Base-by-base conservation (phyloP, 179 eudicot species). In the Spinacia oleracea region DNA sequence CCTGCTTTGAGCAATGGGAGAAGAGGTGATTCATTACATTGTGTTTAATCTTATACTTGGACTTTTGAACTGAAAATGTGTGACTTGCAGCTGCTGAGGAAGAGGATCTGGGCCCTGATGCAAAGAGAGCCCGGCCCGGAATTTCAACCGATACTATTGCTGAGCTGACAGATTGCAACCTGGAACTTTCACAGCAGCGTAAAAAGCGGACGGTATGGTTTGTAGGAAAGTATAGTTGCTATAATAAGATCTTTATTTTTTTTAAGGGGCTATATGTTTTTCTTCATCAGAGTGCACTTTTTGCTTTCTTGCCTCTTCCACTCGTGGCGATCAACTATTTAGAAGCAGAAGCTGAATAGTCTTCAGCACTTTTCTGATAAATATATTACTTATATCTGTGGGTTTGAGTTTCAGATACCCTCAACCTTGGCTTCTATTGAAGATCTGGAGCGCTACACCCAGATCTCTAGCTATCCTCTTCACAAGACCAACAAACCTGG, bases 401-500 rank as follows among this genome's bases (percentile, higher is more conserved):
- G 68, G 8, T 43, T 35, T 73, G 55, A 53, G 56, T 74, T 76
- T 45, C 88, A 96, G 99, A 90, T 93, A 65, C 90, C 99, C 75
- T 63, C 96, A 72, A 87, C 99, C 43, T 84, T 96, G 91, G 96
- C 98, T 77, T 73, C 97, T 74, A 63, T 92, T 63, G 98, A 89
- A 77, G 93, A 87, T 81, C 74, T 96, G 73, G 97, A 89, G 83
- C 85, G 88, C 34, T 96, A 89, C 79, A 96, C 97, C 66, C 99
- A 96, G 76, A 91, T 96, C 31, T 80, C 87, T 73, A 90, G 97
- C 74, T 87, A 88, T 77, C 99, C 99, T 51, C 96, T 96, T 59
- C 98, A 94, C 80, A 92, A 90, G 83, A 93, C 99, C 63, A 96
- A 81, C 87, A 96, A 96, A 81, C 97, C 99, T 43, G 99, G 99